Evolutionary conservation across 2,329 filamentous ascomycete genomes (phyloP), one percentile per base, ranked within the genome.

Genomic region (Hypomyces perniciosus): DNA sequence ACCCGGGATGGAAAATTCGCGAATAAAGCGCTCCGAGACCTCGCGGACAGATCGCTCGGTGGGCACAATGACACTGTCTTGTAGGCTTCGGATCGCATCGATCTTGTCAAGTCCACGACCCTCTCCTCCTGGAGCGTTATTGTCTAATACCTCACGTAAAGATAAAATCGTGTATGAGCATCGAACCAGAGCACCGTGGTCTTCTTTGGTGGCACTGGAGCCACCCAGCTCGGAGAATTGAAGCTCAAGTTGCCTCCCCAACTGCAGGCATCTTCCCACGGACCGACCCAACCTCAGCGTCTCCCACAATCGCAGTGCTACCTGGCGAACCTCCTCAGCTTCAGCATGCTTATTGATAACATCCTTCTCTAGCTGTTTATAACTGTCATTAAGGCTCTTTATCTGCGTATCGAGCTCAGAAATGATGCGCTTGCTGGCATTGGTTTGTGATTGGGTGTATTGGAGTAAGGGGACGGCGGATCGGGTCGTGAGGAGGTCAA

Each of bases 181-280:
- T 40, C 89, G 79, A n/a, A 95, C 81, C 61, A 96, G 78, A 1
- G 88, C 86, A 40, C 83, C 77, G 60, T 91, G 85, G 57, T 93
- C 88, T 59, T 90, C 85, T 56, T 80, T 83, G 51, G 72, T 77
- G 51, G 73, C 76, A 29, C 64, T 66, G 2, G 68, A 30, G 58
- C 62, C 47, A 54, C 72, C 65, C 48, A 73, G 73, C 66, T 95
- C 90, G 0, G 80, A 74, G 62, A 95, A 79, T 65, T 95, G 88
- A n/a, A 87, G 79, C 65, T 97, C 90, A 8, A 99, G 78, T 70
- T 95, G 90, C 41, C 91, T 76, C 0, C 89, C 90, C 3, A 97
- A 74, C 62, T 87, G 85, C 39, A 97, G 74, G 62, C 87, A 91
- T 46, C 92, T 77, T 40, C 82, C 84, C 9, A 95, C 87, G 0